Conservation (phyloP, 1,139 yeast genomes). For the Dujonia santamariae region DNA sequence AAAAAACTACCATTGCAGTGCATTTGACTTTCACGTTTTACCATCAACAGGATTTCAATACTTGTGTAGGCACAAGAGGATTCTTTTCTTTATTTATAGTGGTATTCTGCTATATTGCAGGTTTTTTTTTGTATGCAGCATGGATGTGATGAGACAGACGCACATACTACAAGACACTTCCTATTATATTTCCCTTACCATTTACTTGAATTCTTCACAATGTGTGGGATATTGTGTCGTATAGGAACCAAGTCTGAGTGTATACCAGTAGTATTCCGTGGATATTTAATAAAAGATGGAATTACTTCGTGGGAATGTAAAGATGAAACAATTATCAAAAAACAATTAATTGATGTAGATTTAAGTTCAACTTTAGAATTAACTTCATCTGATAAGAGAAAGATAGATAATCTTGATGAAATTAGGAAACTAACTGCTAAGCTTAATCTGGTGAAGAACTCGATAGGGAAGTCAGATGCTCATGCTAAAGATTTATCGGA, state of each 20-base stretch:
- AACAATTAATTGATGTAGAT: constrained; percentile 16
- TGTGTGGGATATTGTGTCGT: constrained; percentile 15
- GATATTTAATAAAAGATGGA: no score
- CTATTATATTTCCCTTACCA: no score
- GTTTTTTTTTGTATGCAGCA: no score
- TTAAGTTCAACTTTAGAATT: constrained; percentile 15
- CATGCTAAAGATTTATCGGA: constrained; percentile 13
- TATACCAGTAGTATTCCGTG: neutral
- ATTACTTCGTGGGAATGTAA: constrained; percentile 18
- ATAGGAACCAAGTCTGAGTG: neutral
- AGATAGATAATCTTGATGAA: constrained; percentile 23
- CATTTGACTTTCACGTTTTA: no score
- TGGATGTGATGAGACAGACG: no score
- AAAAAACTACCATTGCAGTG: no score
- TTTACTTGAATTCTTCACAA: no score
- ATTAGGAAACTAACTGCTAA: constrained; percentile 21
- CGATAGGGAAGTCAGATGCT: constrained; percentile 21
- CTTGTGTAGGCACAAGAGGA: no score
- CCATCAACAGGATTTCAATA: no score
- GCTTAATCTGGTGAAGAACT: constrained; percentile 25
- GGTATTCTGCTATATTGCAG: no score
- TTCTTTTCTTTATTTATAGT: no score
- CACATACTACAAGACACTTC: no score
- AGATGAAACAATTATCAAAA: constrained; percentile 14
- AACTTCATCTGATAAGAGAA: constrained; percentile 20